Evolutionary conservation across 352 stramenopile genomes (phyloP).

Genomic region (Phytopythium chamaehyphon): DNA sequence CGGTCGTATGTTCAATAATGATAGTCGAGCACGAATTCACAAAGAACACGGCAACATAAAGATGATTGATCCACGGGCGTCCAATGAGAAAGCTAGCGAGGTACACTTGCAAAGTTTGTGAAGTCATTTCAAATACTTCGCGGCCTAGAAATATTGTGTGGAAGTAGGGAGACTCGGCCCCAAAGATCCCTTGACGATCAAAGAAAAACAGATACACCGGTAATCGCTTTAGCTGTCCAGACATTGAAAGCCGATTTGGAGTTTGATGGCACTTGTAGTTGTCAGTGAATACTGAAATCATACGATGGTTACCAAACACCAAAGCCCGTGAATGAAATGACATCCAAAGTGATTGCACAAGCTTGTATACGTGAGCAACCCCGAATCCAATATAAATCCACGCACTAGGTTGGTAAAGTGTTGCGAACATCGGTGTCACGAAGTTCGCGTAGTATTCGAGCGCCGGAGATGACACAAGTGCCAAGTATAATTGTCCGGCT

Average conservation of each 20-base stretch:
- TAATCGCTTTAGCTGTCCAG: too few relatives aligned
- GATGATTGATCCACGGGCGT: conserved; percentile 29
- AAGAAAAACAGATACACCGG: conserved; percentile 1
- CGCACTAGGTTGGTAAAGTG: background rate
- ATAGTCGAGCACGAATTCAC: conserved; percentile 24
- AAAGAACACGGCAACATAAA: conserved; percentile 26
- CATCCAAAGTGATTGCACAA: conserved; percentile 1
- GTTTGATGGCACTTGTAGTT: background rate
- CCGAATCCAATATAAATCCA: conserved; percentile 3
- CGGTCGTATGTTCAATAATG: background rate
- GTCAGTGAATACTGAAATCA: background rate
- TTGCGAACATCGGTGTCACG: background rate
- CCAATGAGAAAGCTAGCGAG: conserved; percentile 22
- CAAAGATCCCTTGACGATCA: conserved; percentile 16
- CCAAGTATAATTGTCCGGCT: conserved; percentile 7
- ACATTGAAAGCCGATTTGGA: too few relatives aligned
- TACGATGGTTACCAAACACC: background rate
- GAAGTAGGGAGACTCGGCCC: conserved; percentile 31
- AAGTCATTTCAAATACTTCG: conserved; percentile 30
- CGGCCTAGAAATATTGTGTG: conserved; percentile 15
- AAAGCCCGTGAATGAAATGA: conserved; percentile 4
- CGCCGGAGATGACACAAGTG: background rate
- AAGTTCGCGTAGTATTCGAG: conserved; percentile 14
- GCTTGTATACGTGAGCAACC: conserved; percentile 6
- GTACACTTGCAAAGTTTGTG: conserved; percentile 29